Evolutionary conservation across 176 grass and related monocot species (phyloP).

Genomic region (Oryza officinalis): DNA sequence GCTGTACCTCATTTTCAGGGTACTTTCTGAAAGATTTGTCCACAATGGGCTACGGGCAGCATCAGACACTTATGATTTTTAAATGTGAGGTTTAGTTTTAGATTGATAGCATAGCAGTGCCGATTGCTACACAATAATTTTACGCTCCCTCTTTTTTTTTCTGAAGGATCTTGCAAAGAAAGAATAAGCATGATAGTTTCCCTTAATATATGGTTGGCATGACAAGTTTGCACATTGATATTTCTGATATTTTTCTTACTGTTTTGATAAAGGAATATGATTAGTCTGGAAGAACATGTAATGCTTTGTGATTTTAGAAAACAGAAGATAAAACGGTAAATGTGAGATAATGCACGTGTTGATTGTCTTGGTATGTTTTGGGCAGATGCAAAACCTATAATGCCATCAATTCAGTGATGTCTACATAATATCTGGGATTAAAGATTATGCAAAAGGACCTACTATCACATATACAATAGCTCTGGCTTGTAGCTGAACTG

Average conservation of each 20-base stretch:
- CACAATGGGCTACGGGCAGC: neutral
- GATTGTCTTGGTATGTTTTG: neutral
- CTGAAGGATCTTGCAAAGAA: constrained; percentile 3
- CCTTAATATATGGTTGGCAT: constrained; percentile 17
- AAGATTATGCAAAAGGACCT: constrained; percentile 17
- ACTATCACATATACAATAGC: constrained; percentile 20
- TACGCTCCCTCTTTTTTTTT: neutral
- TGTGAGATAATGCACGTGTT: constrained; percentile 1
- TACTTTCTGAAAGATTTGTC: constrained; percentile 34
- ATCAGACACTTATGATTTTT: constrained; percentile 24
- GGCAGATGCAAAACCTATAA: constrained; percentile 13
- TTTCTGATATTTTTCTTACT: neutral
- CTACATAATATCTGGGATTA: neutral
- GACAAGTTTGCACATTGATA: neutral
- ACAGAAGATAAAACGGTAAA: constrained; percentile 19
- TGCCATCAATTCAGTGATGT: constrained; percentile 28
- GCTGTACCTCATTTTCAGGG: constrained; percentile 35
- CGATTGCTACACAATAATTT: neutral
- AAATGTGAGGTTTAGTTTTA: constrained; percentile 32
- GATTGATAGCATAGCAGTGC: neutral
- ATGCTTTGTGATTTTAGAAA: constrained; percentile 14
- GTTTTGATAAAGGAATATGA: constrained; percentile 7
- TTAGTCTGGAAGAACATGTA: constrained; percentile 1
- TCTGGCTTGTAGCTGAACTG: constrained; percentile 18
- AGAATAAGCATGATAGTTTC: constrained; percentile 5